phyloP scores from a whole-genome alignment of 495 filamentous ascomycete genomes.

The Penicillium daleae region DNA sequence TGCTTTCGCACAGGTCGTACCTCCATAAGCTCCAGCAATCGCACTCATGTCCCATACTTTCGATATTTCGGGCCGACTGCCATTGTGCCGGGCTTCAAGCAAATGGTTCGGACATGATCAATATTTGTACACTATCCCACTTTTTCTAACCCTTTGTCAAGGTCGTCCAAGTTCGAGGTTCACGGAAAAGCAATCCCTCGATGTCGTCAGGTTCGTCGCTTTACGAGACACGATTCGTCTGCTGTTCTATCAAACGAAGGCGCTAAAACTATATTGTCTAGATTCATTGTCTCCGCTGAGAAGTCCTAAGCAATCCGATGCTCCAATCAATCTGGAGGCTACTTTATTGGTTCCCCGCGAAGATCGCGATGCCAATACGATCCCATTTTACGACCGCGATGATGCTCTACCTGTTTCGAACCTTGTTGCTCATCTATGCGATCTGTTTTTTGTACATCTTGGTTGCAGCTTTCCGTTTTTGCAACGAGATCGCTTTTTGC shows the following conservation, averaged over 20 bases:
- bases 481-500: constrained; percentile 67
- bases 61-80: constrained; percentile 87
- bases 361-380: constrained; percentile 61
- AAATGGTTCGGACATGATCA: constrained; percentile 61
- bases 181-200: constrained; percentile 52
- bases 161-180: constrained; percentile 68
- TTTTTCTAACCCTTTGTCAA: constrained; percentile 20
- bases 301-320: constrained; percentile 39
- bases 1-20: constrained; percentile 37
- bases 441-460: constrained; percentile 76
- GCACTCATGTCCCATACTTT: constrained; percentile 82
- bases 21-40: constrained; percentile 43
- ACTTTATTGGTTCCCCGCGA: constrained; percentile 46
- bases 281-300: constrained; percentile 43
- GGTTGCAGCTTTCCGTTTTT: constrained; percentile 85
- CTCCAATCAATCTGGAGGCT: constrained; percentile 26
- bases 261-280: constrained; percentile 10
- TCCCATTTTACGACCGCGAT: constrained; percentile 78
- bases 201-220: constrained; percentile 47
- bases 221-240: not conserved
- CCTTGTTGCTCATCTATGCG: constrained; percentile 72
- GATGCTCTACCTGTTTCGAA: constrained; percentile 68
- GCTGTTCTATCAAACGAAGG: not conserved
- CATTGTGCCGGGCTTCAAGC: constrained; percentile 90
- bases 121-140: not conserved